A percentile compares a stretch with the other conserved stretches of the same genome.
phyloP scores from a whole-genome alignment of 257 asterid species.

The Galeopsis tetrahit region DNA sequence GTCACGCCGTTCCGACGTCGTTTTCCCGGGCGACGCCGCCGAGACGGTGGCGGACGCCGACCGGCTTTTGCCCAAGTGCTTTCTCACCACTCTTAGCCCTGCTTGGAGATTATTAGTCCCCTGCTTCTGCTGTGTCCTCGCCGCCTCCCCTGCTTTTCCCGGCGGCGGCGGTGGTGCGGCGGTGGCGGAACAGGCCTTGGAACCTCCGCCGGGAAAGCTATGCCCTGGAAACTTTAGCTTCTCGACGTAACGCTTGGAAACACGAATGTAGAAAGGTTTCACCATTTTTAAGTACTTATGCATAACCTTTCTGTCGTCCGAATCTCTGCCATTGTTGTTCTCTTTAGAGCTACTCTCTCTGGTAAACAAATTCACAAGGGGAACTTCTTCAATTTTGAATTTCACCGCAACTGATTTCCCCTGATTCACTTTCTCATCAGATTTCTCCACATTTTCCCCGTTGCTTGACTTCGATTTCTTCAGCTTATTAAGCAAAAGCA shows the following conservation, averaged over 20 bases:
- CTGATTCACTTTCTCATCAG: constrained; percentile 27
- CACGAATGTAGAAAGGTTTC: constrained; percentile 78
- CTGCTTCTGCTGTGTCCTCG: constrained; percentile 46
- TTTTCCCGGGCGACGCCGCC: constrained; percentile 37
- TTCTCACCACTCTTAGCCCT: constrained; percentile 64
- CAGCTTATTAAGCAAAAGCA: constrained; percentile 54
- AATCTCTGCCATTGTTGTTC: constrained; percentile 31
- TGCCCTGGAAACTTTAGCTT: constrained; percentile 55
- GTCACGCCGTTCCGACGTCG: constrained; percentile 61
- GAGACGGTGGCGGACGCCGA: constrained; percentile 62
- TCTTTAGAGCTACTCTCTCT: constrained; percentile 64
- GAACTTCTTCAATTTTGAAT: constrained; percentile 64
- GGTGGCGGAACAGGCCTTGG: constrained; percentile 35
- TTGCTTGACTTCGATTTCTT: constrained; percentile 45
- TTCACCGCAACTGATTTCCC: constrained; percentile 55
- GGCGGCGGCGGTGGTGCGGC: constrained; percentile 26
- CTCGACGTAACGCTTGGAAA: constrained; percentile 72
- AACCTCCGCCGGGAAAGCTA: constrained; percentile 39
- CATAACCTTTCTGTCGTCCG: constrained; percentile 53
- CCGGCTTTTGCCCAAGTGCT: constrained; percentile 75
- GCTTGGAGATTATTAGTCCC: constrained; percentile 62
- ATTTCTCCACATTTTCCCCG: constrained; percentile 19
- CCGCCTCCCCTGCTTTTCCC: constrained; percentile 39
- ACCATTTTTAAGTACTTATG: constrained; percentile 82
- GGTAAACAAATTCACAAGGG: constrained; percentile 56